These are phyloP conservation scores for Epichloe typhina DNA, from an alignment of 2,329 filamentous ascomycete genomes.

Conservation along the genomic window DNA sequence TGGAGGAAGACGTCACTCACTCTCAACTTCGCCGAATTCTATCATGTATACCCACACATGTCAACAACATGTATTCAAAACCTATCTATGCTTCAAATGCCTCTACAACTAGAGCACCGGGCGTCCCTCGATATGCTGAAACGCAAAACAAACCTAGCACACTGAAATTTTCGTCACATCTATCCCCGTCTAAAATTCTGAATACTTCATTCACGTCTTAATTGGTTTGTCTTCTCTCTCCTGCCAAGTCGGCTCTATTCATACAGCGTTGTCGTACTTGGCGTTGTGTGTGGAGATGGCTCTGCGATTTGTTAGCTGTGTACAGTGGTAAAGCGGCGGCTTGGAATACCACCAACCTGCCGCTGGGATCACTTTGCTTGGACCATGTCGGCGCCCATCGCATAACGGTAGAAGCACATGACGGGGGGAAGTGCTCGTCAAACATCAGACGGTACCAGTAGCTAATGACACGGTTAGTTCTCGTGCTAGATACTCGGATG, in stretches of 20 bases:
- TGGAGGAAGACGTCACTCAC: no score
- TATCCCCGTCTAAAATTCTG: background rate
- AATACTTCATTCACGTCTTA: background rate
- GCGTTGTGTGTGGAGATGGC: constrained; percentile 64
- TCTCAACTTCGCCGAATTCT: no score
- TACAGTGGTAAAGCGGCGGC: background rate
- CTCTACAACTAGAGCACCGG: background rate
- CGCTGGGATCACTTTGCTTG: constrained; percentile 88
- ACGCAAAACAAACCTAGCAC: background rate
- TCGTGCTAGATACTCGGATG: background rate
- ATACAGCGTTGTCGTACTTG: constrained; percentile 50
- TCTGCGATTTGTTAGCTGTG: constrained; percentile 28
- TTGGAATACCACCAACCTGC: constrained; percentile 42
- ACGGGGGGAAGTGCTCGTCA: constrained; percentile 85
- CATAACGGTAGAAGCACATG: constrained; percentile 86
- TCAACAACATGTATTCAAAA: background rate
- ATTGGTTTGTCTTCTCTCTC: background rate
- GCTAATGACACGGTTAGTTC: constrained; percentile 21
- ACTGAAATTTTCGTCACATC: background rate
- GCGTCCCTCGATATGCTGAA: background rate
- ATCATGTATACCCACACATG: no score
- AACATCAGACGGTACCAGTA: constrained; percentile 99
- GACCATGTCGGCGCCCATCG: constrained; percentile 97
- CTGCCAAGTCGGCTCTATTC: constrained; percentile 6
- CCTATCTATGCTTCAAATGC: background rate